Conservation (phyloP, 306 rosid species). For the Vigna radiata region DNA sequence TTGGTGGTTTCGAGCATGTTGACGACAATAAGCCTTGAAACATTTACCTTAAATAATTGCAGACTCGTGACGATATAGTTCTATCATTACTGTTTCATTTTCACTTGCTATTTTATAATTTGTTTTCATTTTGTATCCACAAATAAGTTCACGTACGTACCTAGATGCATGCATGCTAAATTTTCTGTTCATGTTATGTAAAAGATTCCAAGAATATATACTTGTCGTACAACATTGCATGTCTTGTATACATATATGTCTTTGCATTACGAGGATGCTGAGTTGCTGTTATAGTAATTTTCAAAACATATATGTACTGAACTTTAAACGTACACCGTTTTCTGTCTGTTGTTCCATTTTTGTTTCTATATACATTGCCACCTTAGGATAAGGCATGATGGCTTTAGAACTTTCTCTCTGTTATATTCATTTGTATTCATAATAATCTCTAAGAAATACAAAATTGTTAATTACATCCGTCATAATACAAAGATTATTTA, state of each 20-base stretch:
- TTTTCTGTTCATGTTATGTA: conserved; percentile 18
- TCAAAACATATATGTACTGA: too few species aligned
- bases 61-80: background rate
- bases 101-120: background rate
- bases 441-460: too few species aligned
- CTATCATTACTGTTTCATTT: background rate
- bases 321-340: too few species aligned
- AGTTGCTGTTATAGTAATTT: too few species aligned
- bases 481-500: too few species aligned
- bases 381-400: too few species aligned
- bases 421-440: too few species aligned
- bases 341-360: too few species aligned
- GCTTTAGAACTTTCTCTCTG: too few species aligned
- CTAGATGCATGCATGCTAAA: background rate
- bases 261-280: too few species aligned
- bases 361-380: too few species aligned
- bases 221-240: background rate
- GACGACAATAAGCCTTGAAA: conserved; percentile 38
- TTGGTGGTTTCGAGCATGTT: conserved; percentile 30
- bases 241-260: background rate
- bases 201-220: background rate
- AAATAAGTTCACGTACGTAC: background rate
- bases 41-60: background rate
- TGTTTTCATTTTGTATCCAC: background rate
- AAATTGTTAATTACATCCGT: too few species aligned